Evolutionary conservation across 495 filamentous ascomycete genomes (phyloP).

Genomic region (Annulohypoxylon stygium): DNA sequence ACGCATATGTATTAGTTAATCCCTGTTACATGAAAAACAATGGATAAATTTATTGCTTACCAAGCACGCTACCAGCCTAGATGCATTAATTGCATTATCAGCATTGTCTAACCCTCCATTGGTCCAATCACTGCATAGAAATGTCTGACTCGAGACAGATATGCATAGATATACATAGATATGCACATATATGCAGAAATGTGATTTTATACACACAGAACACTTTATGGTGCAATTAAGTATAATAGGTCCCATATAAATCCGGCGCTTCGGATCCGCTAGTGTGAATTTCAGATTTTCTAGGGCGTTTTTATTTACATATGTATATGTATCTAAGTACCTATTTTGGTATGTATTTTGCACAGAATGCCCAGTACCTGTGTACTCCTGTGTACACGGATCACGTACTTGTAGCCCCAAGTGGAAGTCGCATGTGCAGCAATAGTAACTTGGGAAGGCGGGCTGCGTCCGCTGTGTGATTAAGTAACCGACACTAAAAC

Average conservation of each 20-base stretch:
- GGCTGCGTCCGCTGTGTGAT: slow-evolving; percentile 35
- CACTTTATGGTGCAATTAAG: slow-evolving; percentile 24
- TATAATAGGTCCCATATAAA: slow-evolving; percentile 25
- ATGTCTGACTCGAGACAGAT: not conserved
- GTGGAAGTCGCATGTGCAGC: slow-evolving; percentile 38
- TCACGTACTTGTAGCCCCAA: slow-evolving; percentile 7
- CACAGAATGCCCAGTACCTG: not conserved
- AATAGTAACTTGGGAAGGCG: not conserved
- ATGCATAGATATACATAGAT: not conserved
- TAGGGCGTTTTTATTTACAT: slow-evolving; percentile 22
- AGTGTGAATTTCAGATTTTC: slow-evolving; percentile 41
- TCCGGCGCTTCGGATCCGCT: slow-evolving; percentile 39
- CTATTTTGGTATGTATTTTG: not conserved
- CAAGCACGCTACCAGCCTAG: not conserved
- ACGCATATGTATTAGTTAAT: slow-evolving; percentile 36
- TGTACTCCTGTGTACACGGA: slow-evolving; percentile 18
- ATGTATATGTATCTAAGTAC: slow-evolving; percentile 12
- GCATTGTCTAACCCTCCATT: slow-evolving; percentile 19
- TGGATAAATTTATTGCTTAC: not conserved
- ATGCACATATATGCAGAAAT: no score
- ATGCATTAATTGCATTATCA: slow-evolving; percentile 4
- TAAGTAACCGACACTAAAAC: slow-evolving; percentile 50
- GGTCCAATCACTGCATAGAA: not conserved
- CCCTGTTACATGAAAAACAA: not conserved
- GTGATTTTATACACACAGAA: no score